Conservation (phyloP, 805 yeast species). For the Yarrowia alimentaria region DNA sequence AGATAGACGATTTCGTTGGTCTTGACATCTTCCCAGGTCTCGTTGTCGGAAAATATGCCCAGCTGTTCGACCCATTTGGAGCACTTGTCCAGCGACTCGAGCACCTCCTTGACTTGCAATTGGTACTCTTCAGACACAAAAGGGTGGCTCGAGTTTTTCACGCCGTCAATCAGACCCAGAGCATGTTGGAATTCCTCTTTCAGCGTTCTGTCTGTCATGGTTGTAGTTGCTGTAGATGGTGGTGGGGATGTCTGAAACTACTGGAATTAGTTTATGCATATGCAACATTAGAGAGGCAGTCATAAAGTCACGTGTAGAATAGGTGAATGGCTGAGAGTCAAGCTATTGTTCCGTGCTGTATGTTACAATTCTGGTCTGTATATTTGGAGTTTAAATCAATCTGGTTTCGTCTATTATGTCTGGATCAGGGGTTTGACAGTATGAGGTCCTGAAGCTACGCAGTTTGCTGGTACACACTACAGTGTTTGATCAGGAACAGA, state of each 20-base stretch:
- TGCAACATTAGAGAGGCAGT: too few relatives aligned
- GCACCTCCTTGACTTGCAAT: conserved; percentile 39
- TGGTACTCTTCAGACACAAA: conserved; percentile 30
- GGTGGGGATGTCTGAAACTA: not conserved
- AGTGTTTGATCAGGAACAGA: too few relatives aligned
- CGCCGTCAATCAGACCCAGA: not conserved
- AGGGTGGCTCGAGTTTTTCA: conserved; percentile 3
- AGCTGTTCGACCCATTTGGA: conserved; percentile 47
- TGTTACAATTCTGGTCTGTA: too few relatives aligned
- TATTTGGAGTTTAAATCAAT: too few relatives aligned
- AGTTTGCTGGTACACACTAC: too few relatives aligned
- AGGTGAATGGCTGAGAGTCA: too few relatives aligned
- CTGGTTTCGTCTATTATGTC: too few relatives aligned
- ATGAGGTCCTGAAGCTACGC: too few relatives aligned
- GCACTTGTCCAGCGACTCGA: conserved; percentile 48
- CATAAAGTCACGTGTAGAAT: too few relatives aligned
- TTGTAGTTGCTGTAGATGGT: not conserved
- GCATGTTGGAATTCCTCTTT: conserved; percentile 21
- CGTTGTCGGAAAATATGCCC: conserved; percentile 69
- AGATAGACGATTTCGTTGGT: conserved; percentile 63
- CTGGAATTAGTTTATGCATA: too few relatives aligned
- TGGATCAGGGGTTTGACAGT: too few relatives aligned
- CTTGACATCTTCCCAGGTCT: conserved; percentile 63
- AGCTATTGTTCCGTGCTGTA: too few relatives aligned
- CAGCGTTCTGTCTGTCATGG: conserved; percentile 9